phyloP scores from a whole-genome alignment of 805 yeast species.

The Yarrowia sp. region DNA sequence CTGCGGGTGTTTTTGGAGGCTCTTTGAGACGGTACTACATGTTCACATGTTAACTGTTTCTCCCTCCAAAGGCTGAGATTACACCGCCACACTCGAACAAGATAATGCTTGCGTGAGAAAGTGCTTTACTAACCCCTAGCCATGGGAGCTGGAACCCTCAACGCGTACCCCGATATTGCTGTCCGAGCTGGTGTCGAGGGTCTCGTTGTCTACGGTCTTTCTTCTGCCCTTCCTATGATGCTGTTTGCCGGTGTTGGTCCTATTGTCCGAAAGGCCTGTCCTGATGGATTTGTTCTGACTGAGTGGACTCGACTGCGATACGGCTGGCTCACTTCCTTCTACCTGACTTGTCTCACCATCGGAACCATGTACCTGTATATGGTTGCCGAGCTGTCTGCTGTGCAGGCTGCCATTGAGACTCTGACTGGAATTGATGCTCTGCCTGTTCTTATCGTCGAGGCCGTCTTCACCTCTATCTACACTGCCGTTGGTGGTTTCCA shows the following conservation, averaged over 20 bases:
- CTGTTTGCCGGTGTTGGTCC: conserved; percentile 88
- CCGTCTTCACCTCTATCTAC: conserved; percentile 85
- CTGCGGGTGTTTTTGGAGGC: conserved; percentile 56
- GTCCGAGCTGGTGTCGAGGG: conserved; percentile 89
- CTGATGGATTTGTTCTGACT: conserved; percentile 88
- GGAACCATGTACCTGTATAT: conserved; percentile 79
- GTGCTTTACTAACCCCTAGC: conserved; percentile 54
- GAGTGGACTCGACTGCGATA: conserved; percentile 92
- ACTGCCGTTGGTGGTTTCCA: conserved; percentile 89
- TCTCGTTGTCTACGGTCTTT: conserved; percentile 74
- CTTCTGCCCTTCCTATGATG: conserved; percentile 84
- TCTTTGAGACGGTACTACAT: neutral
- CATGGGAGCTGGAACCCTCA: conserved; percentile 86
- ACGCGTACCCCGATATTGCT: conserved; percentile 87
- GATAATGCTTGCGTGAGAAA: conserved; percentile 85
- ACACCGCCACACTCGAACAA: conserved; percentile 85
- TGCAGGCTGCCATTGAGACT: conserved; percentile 76
- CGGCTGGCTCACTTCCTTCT: conserved; percentile 74
- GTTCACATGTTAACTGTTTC: neutral
- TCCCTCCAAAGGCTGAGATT: conserved; percentile 62
- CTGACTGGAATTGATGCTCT: conserved; percentile 80
- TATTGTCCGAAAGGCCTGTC: conserved; percentile 74
- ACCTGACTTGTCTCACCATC: conserved; percentile 80
- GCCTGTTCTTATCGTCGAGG: conserved; percentile 82
- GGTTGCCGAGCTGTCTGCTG: conserved; percentile 85